These are phyloP conservation scores for Monosporascus cannonballus DNA, from an alignment of 2,329 filamentous ascomycete genomes.

Conservation along the genomic window DNA sequence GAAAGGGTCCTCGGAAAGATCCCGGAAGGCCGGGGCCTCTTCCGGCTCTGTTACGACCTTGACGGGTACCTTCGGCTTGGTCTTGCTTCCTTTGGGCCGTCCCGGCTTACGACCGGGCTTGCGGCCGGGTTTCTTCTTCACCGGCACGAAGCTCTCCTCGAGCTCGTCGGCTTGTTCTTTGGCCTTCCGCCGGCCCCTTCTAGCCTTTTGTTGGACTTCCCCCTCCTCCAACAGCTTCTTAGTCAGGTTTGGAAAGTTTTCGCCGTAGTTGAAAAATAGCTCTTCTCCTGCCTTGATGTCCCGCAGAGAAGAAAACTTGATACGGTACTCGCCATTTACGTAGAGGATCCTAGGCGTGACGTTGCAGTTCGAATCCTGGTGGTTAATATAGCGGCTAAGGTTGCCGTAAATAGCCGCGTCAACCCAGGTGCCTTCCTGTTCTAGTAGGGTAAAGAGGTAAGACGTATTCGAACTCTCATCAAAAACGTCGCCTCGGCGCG, in stretches of 20 bases:
- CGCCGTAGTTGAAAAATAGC: constrained; percentile 76
- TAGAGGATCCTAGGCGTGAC: constrained; percentile 60
- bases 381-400: constrained; percentile 78
- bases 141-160: constrained; percentile 7
- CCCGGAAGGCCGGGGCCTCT: constrained; percentile 18
- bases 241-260: constrained; percentile 58
- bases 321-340: constrained; percentile 70
- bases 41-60: constrained; percentile 20
- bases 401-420: constrained; percentile 75
- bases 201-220: constrained; percentile 25
- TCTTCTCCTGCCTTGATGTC: constrained; percentile 69
- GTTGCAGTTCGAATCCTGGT: constrained; percentile 56
- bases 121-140: constrained; percentile 21
- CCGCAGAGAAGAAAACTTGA: constrained; percentile 64
- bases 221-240: constrained; percentile 43
- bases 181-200: constrained; percentile 16
- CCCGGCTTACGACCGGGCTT: constrained; percentile 22
- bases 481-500: constrained; percentile 53
- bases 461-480: constrained; percentile 58
- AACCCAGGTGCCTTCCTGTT: constrained; percentile 59
- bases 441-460: constrained; percentile 57
- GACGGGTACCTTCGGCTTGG: constrained; percentile 23
- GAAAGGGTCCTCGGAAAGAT: constrained; percentile 17
- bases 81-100: not conserved
- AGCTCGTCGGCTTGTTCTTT: constrained; percentile 18